A percentile compares a stretch with the other conserved stretches of the same genome.
phyloP scores from a whole-genome alignment of 169 alveolate species.

The Eimeria falciformis region DNA sequence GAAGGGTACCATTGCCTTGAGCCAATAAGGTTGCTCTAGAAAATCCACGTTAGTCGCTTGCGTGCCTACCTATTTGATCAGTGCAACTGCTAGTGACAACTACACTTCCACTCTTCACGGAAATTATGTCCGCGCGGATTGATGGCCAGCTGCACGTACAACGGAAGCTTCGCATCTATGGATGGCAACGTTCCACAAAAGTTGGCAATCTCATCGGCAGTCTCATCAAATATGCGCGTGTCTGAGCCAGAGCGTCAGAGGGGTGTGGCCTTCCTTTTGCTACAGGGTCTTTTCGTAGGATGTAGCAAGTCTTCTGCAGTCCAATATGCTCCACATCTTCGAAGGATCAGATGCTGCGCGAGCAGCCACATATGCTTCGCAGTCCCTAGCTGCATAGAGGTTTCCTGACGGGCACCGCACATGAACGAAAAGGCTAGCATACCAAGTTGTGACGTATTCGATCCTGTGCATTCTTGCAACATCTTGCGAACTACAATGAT shows the following conservation, averaged over 20 bases:
- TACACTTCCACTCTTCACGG: too few relatives aligned
- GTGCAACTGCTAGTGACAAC: too few relatives aligned
- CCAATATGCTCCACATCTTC: conserved; percentile 75
- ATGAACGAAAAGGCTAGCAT: neutral
- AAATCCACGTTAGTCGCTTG: too few relatives aligned
- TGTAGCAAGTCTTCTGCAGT: conserved; percentile 14
- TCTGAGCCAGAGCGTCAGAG: neutral
- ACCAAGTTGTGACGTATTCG: conserved; percentile 72
- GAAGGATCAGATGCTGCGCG: conserved; percentile 77
- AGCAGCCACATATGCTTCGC: conserved; percentile 76
- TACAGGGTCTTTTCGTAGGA: conserved; percentile 28
- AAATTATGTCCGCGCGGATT: too few relatives aligned
- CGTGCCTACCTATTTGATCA: too few relatives aligned
- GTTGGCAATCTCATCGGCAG: neutral
- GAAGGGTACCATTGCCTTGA: conserved; percentile 13
- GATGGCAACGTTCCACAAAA: neutral
- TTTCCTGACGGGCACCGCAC: neutral
- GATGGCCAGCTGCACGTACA: too few relatives aligned
- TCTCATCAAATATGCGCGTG: neutral
- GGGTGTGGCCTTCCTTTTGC: conserved; percentile 25
- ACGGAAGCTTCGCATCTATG: neutral
- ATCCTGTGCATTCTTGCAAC: conserved; percentile 64
- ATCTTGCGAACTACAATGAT: conserved; percentile 72
- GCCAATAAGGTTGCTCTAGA: neutral
- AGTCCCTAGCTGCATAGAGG: conserved; percentile 74